Evolutionary conservation across 495 filamentous ascomycete species (phyloP).

Genomic region (Halenospora varia): DNA sequence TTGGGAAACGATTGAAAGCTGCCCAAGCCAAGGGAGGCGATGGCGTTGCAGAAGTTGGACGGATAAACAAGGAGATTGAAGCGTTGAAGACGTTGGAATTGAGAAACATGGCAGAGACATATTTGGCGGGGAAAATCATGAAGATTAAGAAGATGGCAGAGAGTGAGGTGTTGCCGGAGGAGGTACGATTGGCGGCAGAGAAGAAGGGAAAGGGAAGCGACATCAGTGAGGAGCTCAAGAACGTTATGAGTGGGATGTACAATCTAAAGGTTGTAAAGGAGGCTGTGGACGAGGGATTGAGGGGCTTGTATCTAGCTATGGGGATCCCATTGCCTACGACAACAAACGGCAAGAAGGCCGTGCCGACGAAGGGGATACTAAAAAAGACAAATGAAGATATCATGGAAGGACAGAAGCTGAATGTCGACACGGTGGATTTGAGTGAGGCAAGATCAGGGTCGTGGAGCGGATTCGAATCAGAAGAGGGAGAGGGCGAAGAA

Average conservation of each 20-base stretch:
- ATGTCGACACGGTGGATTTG: too few species aligned
- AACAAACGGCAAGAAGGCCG: constrained; percentile 28
- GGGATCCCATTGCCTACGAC: constrained; percentile 40
- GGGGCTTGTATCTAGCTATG: constrained; percentile 56
- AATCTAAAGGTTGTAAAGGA: constrained; percentile 72
- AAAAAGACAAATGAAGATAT: constrained; percentile 8
- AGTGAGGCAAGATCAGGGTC: too few species aligned
- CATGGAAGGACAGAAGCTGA: constrained; percentile 3
- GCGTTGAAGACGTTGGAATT: constrained; percentile 78
- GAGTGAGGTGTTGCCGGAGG: constrained; percentile 39
- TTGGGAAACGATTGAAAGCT: constrained; percentile 69
- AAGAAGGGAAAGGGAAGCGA: constrained; percentile 34
- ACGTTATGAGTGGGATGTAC: constrained; percentile 78
- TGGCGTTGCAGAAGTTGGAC: constrained; percentile 34
- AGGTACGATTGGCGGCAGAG: constrained; percentile 42
- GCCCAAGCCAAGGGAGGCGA: constrained; percentile 43
- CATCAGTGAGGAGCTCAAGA: constrained; percentile 48
- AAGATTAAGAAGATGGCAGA: constrained; percentile 67
- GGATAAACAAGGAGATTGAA: constrained; percentile 69
- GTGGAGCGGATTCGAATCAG: background rate
- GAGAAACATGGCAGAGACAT: constrained; percentile 55
- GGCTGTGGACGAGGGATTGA: constrained; percentile 57
- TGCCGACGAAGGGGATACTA: constrained; percentile 7
- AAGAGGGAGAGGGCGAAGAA: background rate
- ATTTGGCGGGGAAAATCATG: constrained; percentile 71